A percentile compares a stretch with the other conserved stretches of the same genome.
Conservation (phyloP, 768 basidiomycete species). For the Baorangia bicolor region DNA sequence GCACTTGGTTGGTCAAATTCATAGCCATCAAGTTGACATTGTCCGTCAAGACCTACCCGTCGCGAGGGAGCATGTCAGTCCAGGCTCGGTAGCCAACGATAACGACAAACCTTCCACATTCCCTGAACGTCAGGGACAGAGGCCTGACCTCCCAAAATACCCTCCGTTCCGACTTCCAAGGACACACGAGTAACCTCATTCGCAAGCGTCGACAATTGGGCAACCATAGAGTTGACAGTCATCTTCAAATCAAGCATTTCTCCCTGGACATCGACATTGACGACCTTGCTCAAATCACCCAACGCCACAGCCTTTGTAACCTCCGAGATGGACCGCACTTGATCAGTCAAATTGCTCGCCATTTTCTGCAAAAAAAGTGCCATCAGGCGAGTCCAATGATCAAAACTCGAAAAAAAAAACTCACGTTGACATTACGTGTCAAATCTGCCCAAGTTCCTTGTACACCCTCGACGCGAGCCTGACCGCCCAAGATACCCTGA, state of each 20-base stretch:
- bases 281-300: conserved; percentile 80
- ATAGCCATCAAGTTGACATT: conserved; percentile 90
- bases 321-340: conserved; percentile 90
- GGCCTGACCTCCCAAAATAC: conserved; percentile 92
- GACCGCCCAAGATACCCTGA: conserved; percentile 86
- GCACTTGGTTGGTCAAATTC: conserved; percentile 89
- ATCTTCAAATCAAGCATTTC: conserved; percentile 89
- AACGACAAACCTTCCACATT: conserved; percentile 76
- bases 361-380: conserved; percentile 58
- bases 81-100: neutral
- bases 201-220: conserved; percentile 67
- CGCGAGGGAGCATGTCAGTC: conserved; percentile 11
- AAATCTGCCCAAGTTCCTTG: conserved; percentile 93
- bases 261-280: conserved; percentile 90
- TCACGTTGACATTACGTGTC: conserved; percentile 85
- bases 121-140: conserved; percentile 90
- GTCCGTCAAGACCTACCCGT: conserved; percentile 56
- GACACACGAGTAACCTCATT: conserved; percentile 90
- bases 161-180: conserved; percentile 89
- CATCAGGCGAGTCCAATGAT: neutral
- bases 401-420: neutral
- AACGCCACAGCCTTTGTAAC: conserved; percentile 75
- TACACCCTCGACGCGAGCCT: conserved; percentile 86
- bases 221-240: conserved; percentile 79
- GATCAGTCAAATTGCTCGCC: conserved; percentile 81